These are phyloP conservation scores for Xylaria telfairii DNA, from an alignment of 495 filamentous ascomycete species.

Conservation along the genomic window DNA sequence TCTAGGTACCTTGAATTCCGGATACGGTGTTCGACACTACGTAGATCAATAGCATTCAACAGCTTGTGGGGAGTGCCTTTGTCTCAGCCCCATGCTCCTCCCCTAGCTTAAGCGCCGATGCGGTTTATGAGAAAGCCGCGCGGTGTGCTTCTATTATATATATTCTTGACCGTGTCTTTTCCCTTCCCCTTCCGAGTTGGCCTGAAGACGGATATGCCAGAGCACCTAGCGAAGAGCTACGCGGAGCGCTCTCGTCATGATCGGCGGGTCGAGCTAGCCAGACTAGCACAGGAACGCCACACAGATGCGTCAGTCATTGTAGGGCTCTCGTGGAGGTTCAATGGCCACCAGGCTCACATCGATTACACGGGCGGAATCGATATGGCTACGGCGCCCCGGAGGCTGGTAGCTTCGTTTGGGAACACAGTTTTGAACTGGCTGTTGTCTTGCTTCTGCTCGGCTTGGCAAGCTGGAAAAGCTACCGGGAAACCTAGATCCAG, in stretches of 20 bases:
- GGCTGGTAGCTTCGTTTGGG: background rate
- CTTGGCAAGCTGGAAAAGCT: background rate
- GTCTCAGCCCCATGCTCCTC: background rate
- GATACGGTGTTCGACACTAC: background rate
- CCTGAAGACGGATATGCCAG: constrained; percentile 18
- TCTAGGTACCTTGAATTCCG: background rate
- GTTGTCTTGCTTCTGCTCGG: background rate
- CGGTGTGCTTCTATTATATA: background rate
- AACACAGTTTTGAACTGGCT: background rate
- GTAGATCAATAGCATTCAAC: background rate
- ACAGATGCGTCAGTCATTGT: constrained; percentile 26
- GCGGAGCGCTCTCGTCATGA: constrained; percentile 28
- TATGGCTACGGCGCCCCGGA: constrained; percentile 14
- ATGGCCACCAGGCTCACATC: constrained; percentile 22
- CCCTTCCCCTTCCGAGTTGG: background rate
- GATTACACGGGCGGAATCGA: constrained; percentile 32
- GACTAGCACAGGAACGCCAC: constrained; percentile 26
- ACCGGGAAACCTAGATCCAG: background rate
- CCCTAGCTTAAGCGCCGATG: background rate
- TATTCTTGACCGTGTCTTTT: background rate
- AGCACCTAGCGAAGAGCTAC: constrained; percentile 18
- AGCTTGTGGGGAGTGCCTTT: background rate
- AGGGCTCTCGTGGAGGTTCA: constrained; percentile 26
- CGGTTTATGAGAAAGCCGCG: background rate
- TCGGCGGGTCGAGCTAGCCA: constrained; percentile 28